A percentile compares a stretch with the other conserved stretches of the same genome.
Conservation (phyloP, 176 grass and related monocot genomes). For the Triticum monococcum region DNA sequence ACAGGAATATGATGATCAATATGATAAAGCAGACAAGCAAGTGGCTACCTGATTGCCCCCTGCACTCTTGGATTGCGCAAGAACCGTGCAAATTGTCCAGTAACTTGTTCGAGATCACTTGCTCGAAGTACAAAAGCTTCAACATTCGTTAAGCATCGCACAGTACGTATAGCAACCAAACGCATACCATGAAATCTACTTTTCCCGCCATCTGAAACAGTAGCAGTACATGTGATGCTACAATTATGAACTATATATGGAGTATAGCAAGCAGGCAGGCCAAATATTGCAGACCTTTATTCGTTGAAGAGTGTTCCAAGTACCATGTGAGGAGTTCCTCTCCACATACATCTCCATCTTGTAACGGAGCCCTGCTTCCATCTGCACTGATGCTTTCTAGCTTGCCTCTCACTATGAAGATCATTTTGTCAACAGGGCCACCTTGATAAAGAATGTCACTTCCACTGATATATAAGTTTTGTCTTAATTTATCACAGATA, state of each 20-base stretch:
- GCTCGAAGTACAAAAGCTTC: slow-evolving; percentile 89
- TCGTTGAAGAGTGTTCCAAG: slow-evolving; percentile 76
- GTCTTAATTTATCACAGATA: slow-evolving; percentile 85
- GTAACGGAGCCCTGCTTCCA: slow-evolving; percentile 60
- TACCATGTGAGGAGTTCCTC: slow-evolving; percentile 98
- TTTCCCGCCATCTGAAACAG: slow-evolving; percentile 67
- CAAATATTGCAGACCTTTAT: slow-evolving; percentile 59
- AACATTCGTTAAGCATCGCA: slow-evolving; percentile 84
- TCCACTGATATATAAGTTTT: slow-evolving; percentile 80
- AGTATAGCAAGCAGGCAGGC: background rate
- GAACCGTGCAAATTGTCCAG: slow-evolving; percentile 67
- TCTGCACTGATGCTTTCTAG: slow-evolving; percentile 86
- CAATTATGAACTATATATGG: background rate
- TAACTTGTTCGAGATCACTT: slow-evolving; percentile 86
- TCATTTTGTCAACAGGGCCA: slow-evolving; percentile 86
- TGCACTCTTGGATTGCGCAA: slow-evolving; percentile 85
- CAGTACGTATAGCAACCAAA: slow-evolving; percentile 78
- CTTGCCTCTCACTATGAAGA: slow-evolving; percentile 91
- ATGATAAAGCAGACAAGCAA: background rate
- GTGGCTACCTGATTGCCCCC: slow-evolving; percentile 51
- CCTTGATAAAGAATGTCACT: slow-evolving; percentile 82
- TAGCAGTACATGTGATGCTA: background rate
- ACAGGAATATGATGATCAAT: background rate
- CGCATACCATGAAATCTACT: slow-evolving; percentile 71
- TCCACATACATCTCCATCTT: slow-evolving; percentile 92